phyloP scores from a whole-genome alignment of 441 rosid genomes.

The Geranium incanum region DNA sequence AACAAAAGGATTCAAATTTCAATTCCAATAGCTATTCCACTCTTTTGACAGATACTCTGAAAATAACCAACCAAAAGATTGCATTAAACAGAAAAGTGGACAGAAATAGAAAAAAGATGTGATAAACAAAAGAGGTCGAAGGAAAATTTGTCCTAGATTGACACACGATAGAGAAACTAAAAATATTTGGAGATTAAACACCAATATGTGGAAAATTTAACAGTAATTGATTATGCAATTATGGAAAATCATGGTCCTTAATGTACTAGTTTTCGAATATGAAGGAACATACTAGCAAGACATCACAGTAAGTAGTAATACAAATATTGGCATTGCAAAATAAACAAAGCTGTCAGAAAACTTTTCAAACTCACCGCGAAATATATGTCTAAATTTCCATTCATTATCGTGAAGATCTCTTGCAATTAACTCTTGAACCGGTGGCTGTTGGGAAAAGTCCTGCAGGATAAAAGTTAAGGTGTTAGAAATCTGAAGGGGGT shows the following conservation, averaged over 20 bases:
- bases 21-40: too few relatives aligned
- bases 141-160: too few relatives aligned
- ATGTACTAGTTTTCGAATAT: neutral
- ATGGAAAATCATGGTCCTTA: neutral
- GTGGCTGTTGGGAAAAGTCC: constrained; percentile 94
- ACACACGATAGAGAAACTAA: too few relatives aligned
- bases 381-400: constrained; percentile 97
- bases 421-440: constrained; percentile 87
- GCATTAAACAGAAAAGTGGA: too few relatives aligned
- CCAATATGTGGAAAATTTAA: neutral
- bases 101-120: too few relatives aligned
- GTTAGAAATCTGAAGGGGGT: constrained; percentile 12
- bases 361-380: constrained; percentile 51
- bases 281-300: neutral
- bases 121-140: too few relatives aligned
- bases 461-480: constrained; percentile 25
- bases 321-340: neutral
- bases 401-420: constrained; percentile 95
- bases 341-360: neutral
- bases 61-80: too few relatives aligned
- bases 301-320: neutral
- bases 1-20: too few relatives aligned
- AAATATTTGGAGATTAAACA: neutral
- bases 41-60: too few relatives aligned
- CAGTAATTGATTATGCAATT: too few relatives aligned